These are phyloP conservation scores for Dendrobium huoshanense DNA, from an alignment of 106 monocot species.

Conservation along the genomic window DNA sequence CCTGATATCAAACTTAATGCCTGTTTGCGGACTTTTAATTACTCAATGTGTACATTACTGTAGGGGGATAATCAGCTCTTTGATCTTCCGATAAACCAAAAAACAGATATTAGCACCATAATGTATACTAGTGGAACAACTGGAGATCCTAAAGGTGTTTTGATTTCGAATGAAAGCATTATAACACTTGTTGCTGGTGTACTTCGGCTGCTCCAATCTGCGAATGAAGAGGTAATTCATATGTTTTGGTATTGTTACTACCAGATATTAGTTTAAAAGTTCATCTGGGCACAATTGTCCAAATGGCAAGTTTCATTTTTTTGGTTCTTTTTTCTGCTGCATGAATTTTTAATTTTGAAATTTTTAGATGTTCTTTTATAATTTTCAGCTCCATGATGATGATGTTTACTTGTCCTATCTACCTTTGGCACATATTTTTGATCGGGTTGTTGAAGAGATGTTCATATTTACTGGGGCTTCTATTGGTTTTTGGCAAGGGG, in stretches of 20 bases:
- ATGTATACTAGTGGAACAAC: constrained; percentile 99
- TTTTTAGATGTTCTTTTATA: constrained; percentile 4
- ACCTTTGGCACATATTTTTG: constrained; percentile 92
- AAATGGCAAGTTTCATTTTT: neutral
- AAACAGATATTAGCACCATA: constrained; percentile 79
- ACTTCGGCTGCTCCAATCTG: constrained; percentile 26
- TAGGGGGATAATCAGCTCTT: constrained; percentile 61
- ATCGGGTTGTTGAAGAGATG: constrained; percentile 86
- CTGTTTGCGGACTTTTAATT: neutral
- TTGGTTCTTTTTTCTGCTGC: neutral
- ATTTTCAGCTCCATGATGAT: constrained; percentile 37
- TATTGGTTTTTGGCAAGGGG: constrained; percentile 99
- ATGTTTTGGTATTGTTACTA: neutral
- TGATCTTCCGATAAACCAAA: constrained; percentile 58
- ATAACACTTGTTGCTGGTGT: constrained; percentile 65
- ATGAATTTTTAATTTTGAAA: neutral
- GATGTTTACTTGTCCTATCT: constrained; percentile 97
- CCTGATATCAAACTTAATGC: neutral
- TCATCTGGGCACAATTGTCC: neutral
- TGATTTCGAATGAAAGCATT: constrained; percentile 85
- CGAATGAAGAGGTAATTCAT: constrained; percentile 48
- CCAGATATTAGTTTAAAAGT: too few species aligned
- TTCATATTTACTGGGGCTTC: constrained; percentile 81
- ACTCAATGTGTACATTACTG: neutral
- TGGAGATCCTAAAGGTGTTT: constrained; percentile 93